Conservation (phyloP, 2,329 filamentous ascomycete genomes). For the Ophiostoma fasciatum region DNA sequence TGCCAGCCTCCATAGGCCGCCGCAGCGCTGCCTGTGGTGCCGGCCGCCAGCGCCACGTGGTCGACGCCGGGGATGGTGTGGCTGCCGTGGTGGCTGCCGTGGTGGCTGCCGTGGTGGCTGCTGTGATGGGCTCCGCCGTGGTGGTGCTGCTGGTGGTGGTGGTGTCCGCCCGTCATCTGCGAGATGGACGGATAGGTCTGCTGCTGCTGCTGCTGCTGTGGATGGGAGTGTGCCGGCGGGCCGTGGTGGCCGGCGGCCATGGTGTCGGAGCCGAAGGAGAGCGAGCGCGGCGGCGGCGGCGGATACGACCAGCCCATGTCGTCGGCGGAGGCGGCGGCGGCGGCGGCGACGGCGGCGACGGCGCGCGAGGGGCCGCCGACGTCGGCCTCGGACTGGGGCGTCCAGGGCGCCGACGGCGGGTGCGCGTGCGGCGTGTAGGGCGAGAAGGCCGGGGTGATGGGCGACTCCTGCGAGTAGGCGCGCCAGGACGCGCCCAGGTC, state of each 20-base stretch:
- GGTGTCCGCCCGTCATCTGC: slow-evolving; percentile 15
- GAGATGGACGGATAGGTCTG: slow-evolving; percentile 23
- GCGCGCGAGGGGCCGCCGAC: too few species aligned
- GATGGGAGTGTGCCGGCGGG: too few species aligned
- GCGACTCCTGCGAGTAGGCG: slow-evolving; percentile 33
- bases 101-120: background rate
- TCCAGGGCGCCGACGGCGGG: slow-evolving; percentile 21
- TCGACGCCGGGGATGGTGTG: slow-evolving; percentile 23
- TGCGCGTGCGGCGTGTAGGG: slow-evolving; percentile 30
- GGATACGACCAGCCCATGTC: slow-evolving; percentile 31
- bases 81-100: slow-evolving; percentile 16
- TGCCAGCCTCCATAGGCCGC: slow-evolving; percentile 29
- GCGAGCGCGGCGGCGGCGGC: slow-evolving; percentile 27
- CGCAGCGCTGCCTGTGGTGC: slow-evolving; percentile 21
- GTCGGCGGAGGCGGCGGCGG: slow-evolving; percentile 21
- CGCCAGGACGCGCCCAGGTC: slow-evolving; percentile 33
- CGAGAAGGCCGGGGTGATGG: slow-evolving; percentile 34
- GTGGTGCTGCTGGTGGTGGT: too few species aligned
- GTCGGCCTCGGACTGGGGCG: too few species aligned
- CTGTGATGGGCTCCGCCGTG: too few species aligned
- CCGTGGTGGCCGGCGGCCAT: too few species aligned
- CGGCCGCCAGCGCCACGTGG: slow-evolving; percentile 23
- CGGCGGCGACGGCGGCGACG: slow-evolving; percentile 26
- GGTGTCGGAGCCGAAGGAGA: slow-evolving; percentile 33
- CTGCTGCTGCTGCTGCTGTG: slow-evolving; percentile 15